Conservation (phyloP, 2,329 filamentous ascomycete species). For the Trichoderma sp. region DNA sequence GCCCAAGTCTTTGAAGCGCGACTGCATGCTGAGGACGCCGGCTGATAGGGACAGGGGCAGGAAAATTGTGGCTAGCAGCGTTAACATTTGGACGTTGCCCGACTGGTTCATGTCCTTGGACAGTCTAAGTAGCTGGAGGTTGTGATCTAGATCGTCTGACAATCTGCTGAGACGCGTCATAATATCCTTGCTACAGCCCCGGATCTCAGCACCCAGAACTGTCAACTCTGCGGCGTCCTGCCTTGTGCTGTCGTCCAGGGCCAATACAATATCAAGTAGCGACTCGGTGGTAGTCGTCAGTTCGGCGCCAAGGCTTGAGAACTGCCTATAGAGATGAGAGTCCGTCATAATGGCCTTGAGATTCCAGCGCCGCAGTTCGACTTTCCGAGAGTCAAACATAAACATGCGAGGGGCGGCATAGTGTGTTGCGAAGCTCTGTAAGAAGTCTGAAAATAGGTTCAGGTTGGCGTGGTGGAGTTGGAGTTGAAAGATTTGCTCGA, state of each 20-base stretch:
- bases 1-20: background rate
- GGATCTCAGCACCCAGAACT: background rate
- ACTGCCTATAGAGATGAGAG: background rate
- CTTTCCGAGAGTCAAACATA: background rate
- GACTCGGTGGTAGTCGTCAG: background rate
- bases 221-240: background rate
- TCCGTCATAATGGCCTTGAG: background rate
- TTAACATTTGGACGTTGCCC: background rate
- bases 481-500: background rate
- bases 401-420: background rate
- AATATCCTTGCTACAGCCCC: background rate
- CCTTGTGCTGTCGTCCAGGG: background rate
- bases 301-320: background rate
- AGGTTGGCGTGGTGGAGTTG: background rate
- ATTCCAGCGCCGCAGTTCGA: background rate
- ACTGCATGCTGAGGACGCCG: background rate
- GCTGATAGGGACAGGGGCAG: background rate
- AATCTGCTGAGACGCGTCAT: background rate
- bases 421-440: background rate
- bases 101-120: background rate
- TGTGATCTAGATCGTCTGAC: background rate
- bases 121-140: background rate
- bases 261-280: background rate
- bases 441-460: background rate
- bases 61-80: background rate